Evolutionary conservation across 306 rosid species (phyloP).

Genomic region (Lagenaria siceraria): DNA sequence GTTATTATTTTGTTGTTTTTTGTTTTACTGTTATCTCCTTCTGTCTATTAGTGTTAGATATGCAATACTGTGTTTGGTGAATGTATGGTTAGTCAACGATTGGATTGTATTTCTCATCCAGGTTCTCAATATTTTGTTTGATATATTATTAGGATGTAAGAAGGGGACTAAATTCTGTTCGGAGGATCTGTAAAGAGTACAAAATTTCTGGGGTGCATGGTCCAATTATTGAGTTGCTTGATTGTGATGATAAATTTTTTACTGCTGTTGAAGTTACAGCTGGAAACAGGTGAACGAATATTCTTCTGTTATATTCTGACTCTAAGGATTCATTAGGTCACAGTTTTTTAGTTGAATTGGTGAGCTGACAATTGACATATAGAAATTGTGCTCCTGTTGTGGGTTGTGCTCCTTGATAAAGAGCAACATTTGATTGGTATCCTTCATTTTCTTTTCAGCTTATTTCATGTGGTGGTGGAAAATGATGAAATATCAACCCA

Average conservation of each 20-base stretch:
- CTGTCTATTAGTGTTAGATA: background rate
- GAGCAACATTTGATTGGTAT: conserved; percentile 1
- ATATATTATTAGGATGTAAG: conserved; percentile 67
- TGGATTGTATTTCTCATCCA: background rate
- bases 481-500: conserved; percentile 78
- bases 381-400: background rate
- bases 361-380: background rate
- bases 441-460: conserved; percentile 43
- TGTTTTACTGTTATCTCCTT: background rate
- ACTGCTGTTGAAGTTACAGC: conserved; percentile 98
- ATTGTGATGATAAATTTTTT: conserved; percentile 82
- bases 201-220: conserved; percentile 75
- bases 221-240: conserved; percentile 86
- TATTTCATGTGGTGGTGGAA: conserved; percentile 95
- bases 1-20: background rate
- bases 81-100: background rate
- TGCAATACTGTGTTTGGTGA: background rate
- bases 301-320: background rate
- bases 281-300: conserved; percentile 58
- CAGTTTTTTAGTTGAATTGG: background rate
- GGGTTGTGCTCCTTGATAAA: background rate
- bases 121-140: background rate
- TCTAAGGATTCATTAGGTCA: background rate
- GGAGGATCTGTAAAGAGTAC: conserved; percentile 64
- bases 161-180: conserved; percentile 86